Base-by-base conservation (phyloP, 1,284 basidiomycete genomes). In the Leccinum fallax region DNA sequence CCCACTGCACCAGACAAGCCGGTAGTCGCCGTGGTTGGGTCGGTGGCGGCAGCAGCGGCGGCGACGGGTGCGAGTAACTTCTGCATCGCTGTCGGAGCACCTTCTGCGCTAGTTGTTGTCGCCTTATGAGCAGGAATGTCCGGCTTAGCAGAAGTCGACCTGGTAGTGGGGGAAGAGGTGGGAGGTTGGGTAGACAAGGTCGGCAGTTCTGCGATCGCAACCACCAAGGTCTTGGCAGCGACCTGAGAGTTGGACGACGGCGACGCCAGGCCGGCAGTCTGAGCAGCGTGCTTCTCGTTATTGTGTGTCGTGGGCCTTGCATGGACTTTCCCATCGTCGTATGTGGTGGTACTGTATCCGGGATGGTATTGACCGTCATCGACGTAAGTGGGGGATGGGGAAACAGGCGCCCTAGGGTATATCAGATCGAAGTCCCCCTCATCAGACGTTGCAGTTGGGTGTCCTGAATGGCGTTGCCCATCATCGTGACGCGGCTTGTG, bases 381-480 rank as follows among this genome's bases (percentile, higher is more conserved):
- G 10, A 32, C 36, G 28, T 64, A 51, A n/a, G 30, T 30, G 30
- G n/a, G 26, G 11, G 51, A 52, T n/a, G 26, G 16, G 9, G 51
- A 9, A 52, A 3, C 51, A 16, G 28, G 46, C 7, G n/a, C 5
- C 16, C 26, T 30, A 10, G 51, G 26, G 9, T 26, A 52, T 52
- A 9, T 52, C n/a, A 28, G 26, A 30, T 52, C 26, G 16, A 68
- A 62, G 21, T 36, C 32, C 3, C 65, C 71, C 3, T 66, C 34
- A 54, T 68, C 26, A 11, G 58, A 69, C 28, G 61, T 46, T 15
- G 57, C 52, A 30, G 59, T 66, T 9, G 69, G 68, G 30, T 51
- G 60, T 21, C 67, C 71, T 1, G 69, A 67, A 48, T 67, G 62
- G 32, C 67, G 67, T 24, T 67, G 61, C 11, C 67, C 65, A 5